Percentiles rank a stretch among this genome's conserved stretches.
Conservation (phyloP, 2,329 filamentous ascomycete genomes). For the Stagonosporopsis rhizophila region DNA sequence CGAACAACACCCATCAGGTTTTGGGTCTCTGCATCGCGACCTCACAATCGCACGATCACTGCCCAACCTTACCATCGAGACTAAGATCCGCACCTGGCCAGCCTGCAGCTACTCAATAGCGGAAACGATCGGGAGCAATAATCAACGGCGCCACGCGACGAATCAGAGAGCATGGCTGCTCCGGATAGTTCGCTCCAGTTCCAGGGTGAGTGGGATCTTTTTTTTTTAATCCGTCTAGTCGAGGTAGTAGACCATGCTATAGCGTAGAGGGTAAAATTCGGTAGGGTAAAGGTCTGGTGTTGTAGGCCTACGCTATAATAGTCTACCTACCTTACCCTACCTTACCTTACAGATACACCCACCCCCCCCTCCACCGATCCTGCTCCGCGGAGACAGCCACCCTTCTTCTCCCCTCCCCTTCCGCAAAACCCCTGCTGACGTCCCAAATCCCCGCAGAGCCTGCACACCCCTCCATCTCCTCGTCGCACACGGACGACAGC, state of each 20-base stretch:
- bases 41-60: conserved; percentile 9
- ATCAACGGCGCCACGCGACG: no score
- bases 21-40: neutral
- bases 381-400: no score
- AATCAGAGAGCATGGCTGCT: conserved; percentile 8
- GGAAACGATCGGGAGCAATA: neutral
- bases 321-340: no score
- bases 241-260: no score
- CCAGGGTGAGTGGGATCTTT: neutral
- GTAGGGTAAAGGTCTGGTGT: no score
- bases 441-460: conserved; percentile 1
- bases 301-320: no score
- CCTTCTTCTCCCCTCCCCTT: neutral
- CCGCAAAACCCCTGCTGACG: neutral
- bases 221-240: no score
- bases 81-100: neutral
- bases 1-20: conserved; percentile 1
- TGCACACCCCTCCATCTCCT: conserved; percentile 1
- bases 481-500: conserved; percentile 4
- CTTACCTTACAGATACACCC: no score
- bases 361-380: no score
- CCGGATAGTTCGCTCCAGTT: conserved; percentile 10
- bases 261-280: no score
- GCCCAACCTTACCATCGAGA: neutral
- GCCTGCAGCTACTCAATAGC: neutral